A percentile compares a stretch with the other conserved stretches of the same genome.
Evolutionary conservation across 331 rosid species (phyloP).

Genomic region (Quercus phellos): DNA sequence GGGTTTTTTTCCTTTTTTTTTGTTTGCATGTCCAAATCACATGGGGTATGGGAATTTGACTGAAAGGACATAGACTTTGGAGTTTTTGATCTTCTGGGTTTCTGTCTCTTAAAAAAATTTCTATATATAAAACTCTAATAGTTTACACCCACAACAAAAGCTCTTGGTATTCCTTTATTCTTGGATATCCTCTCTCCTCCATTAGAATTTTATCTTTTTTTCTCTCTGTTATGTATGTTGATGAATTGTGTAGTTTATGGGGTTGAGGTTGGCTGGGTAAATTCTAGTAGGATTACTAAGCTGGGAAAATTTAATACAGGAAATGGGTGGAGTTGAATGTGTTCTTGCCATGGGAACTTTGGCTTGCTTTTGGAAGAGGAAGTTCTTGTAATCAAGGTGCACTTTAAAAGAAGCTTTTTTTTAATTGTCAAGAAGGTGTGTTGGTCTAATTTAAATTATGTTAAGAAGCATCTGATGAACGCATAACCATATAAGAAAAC

Average conservation of each 20-base stretch:
- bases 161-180: constrained; percentile 49
- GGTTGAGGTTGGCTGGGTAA: constrained; percentile 30
- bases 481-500: constrained; percentile 31
- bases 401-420: constrained; percentile 16
- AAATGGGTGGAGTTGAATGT: constrained; percentile 32
- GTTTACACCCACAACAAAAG: constrained; percentile 39
- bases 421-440: neutral
- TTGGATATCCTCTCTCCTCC: constrained; percentile 53
- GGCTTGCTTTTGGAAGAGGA: constrained; percentile 13
- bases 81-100: constrained; percentile 55
- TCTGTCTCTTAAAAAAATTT: constrained; percentile 40
- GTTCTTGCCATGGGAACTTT: constrained; percentile 32
- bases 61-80: constrained; percentile 59
- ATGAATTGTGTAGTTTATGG: constrained; percentile 20
- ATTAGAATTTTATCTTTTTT: constrained; percentile 31
- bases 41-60: constrained; percentile 69
- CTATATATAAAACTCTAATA: constrained; percentile 38
- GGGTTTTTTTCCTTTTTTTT: constrained; percentile 2
- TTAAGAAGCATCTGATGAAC: constrained; percentile 37
- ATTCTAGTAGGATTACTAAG: constrained; percentile 28
- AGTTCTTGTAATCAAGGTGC: constrained; percentile 17
- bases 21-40: constrained; percentile 67
- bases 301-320: constrained; percentile 30
- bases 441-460: constrained; percentile 26
- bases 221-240: constrained; percentile 14